These are phyloP conservation scores for Colletotrichum trifolii DNA, from an alignment of 2,329 filamentous ascomycete genomes.

Conservation along the genomic window DNA sequence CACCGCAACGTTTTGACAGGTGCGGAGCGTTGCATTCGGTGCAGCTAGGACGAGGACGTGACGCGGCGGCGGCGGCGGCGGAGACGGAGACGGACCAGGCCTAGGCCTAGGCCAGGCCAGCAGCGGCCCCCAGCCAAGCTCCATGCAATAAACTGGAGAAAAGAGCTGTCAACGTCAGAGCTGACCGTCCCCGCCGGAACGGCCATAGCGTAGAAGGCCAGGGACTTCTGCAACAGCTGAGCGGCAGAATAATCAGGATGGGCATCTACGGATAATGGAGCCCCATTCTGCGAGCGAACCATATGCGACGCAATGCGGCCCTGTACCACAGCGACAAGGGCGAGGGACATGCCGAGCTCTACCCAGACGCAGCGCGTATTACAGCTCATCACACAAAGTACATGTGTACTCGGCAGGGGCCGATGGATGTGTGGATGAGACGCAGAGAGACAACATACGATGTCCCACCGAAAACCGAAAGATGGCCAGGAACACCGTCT, in stretches of 20 bases:
- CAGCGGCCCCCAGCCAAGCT: constrained; percentile 12
- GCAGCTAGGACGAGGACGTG: constrained; percentile 26
- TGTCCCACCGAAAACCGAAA: constrained; percentile 1
- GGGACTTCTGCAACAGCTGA: constrained; percentile 13
- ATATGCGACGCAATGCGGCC: not conserved
- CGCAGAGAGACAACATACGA: constrained; percentile 24
- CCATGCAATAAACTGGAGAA: constrained; percentile 7
- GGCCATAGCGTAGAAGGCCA: constrained; percentile 24
- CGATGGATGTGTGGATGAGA: constrained; percentile 1
- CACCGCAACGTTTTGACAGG: constrained; percentile 19
- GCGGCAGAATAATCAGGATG: constrained; percentile 8
- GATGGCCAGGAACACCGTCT: constrained; percentile 1
- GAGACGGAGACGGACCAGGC: constrained; percentile 23
- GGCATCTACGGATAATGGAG: not conserved
- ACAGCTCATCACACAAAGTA: too few species aligned
- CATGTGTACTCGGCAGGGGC: not conserved
- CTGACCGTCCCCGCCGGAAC: constrained; percentile 14
- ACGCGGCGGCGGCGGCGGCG: constrained; percentile 24
- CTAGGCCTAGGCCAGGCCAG: not conserved
- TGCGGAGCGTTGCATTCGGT: constrained; percentile 28
- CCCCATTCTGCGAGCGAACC: not conserved
- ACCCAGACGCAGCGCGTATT: too few species aligned
- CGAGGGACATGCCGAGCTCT: constrained; percentile 3
- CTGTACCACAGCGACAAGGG: not conserved
- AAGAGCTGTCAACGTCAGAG: constrained; percentile 10